Base-by-base conservation (phyloP, 441 rosid genomes). In the Populus hybrid region DNA sequence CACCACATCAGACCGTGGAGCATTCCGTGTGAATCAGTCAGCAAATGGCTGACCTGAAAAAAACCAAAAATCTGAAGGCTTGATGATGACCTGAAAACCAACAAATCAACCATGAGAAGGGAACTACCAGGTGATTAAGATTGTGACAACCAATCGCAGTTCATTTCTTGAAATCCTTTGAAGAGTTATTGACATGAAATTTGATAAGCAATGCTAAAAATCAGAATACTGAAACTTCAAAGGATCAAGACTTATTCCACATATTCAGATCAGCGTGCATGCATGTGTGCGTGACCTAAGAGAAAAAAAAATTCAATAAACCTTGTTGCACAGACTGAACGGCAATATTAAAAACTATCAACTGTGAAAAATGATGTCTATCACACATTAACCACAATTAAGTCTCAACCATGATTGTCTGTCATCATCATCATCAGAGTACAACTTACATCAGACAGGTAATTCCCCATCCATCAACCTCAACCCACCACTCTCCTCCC, bases 341-440 rank as follows among this genome's bases (percentile, higher is more conserved):
- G 19, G 59, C 61, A 19, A 50, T 32, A 67, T 82, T 2, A 59
- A 65, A 72, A 69, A 34, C 21, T 57, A 42, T 18, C 5, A 57
- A 83, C 64, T 6, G 26, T 12, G 68, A 16, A 67, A 21, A 35
- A 21, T 63, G 35, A 67, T 32, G 9, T 24, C 50, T 5, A 42
- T 28, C 72, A 72, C 36, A 46, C 69, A 24, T n/a, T 42, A 70
- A 84, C 34, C 77, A 63, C 36, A 76, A 79, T 67, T 26, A 50
- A 57, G 74, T 71, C 72, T 59, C 23, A 34, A 69, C 42, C 61
- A 38, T 36, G 61, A 59, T 76, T 11, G 30, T 69, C 42, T 59
- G 23, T 14, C 1, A 1, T 26, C 64, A 7, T 67, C 72, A 83
- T 76, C 74, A 79, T 79, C 78, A 23, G 53, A 69, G 65, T 59